Evolutionary conservation across 1,139 yeast species (phyloP).

Genomic region (Candida sp.): DNA sequence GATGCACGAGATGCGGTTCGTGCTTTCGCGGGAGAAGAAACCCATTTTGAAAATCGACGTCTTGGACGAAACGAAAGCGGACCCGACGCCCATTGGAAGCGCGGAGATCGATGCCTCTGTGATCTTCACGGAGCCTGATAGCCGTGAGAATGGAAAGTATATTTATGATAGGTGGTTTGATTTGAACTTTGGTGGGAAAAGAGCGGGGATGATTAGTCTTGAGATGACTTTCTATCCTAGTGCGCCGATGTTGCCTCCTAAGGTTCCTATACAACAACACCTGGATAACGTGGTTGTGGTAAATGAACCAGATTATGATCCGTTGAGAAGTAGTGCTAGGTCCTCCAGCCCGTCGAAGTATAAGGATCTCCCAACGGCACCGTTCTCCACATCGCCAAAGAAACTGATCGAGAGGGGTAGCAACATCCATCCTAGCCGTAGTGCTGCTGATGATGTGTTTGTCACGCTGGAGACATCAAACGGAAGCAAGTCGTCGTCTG

Average conservation of each 20-base stretch:
- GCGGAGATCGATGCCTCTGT: conserved; percentile 77
- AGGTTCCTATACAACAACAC: conserved; percentile 20
- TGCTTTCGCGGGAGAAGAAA: conserved; percentile 61
- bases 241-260: conserved; percentile 53
- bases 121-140: conserved; percentile 52
- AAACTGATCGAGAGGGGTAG: neutral
- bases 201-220: conserved; percentile 88
- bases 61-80: conserved; percentile 85
- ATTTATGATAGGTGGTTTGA: conserved; percentile 81
- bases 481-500: conserved; percentile 15
- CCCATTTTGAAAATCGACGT: conserved; percentile 73
- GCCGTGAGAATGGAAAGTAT: conserved; percentile 72
- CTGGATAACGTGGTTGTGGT: conserved; percentile 5
- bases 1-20: conserved; percentile 79
- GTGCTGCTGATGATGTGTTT: conserved; percentile 29
- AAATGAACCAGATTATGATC: conserved; percentile 6
- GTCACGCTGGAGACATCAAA: conserved; percentile 21
- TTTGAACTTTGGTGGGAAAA: conserved; percentile 65
- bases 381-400: conserved; percentile 3
- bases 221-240: conserved; percentile 93
- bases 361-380: conserved; percentile 2
- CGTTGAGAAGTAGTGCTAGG: conserved; percentile 2
- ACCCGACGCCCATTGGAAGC: conserved; percentile 87
- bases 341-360: conserved; percentile 3
- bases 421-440: neutral